Conservation (phyloP, 257 asterid species). For the Solanum medicagineum region DNA sequence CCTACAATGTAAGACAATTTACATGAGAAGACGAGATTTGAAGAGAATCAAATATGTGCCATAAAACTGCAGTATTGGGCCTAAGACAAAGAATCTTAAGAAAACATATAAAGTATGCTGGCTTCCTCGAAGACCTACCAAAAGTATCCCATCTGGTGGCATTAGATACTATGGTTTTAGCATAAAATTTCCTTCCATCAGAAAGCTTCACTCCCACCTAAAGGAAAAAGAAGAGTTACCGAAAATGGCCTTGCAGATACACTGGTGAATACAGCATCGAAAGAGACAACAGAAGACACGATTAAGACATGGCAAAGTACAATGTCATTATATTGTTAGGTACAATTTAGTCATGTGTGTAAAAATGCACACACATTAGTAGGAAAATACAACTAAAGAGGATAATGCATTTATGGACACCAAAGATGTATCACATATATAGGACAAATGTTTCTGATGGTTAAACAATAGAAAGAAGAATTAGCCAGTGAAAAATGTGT, state of each 20-base stretch:
- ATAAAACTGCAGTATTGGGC: not conserved
- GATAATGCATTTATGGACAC: not conserved
- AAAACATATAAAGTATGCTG: not conserved
- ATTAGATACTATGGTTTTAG: slow-evolving; percentile 80
- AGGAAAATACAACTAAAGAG: not conserved
- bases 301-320: not conserved
- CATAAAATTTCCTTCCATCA: slow-evolving; percentile 67
- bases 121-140: slow-evolving; percentile 38
- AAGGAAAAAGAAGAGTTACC: not conserved
- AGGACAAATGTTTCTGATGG: not conserved
- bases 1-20: slow-evolving; percentile 26
- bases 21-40: not conserved
- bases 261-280: not conserved
- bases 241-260: not conserved
- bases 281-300: not conserved
- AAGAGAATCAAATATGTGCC: not conserved
- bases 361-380: not conserved
- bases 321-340: not conserved
- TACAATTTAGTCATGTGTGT: not conserved
- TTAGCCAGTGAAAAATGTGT: not conserved
- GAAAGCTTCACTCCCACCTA: slow-evolving; percentile 94
- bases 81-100: not conserved
- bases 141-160: slow-evolving; percentile 99
- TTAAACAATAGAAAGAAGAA: not conserved
- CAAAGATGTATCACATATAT: not conserved